Base-by-base conservation (phyloP, 2,329 filamentous ascomycete species). In the Pseudocercospora vitis region DNA sequence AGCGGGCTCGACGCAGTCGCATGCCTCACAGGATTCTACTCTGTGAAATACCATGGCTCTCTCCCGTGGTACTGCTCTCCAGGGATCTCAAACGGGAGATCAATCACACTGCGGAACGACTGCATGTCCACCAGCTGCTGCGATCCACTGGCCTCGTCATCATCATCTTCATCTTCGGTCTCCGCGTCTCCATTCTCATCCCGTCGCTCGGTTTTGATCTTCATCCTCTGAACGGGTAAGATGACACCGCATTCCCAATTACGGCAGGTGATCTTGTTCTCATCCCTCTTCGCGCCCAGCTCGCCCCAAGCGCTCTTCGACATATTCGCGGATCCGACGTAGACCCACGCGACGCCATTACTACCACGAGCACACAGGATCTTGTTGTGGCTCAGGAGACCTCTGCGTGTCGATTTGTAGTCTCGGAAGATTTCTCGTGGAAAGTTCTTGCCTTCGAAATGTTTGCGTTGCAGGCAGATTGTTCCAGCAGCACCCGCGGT, bases 231-330 rank as follows among this genome's bases (percentile, higher is more conserved):
- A 8, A 60, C 50, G 2, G 57, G 56, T 35, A 59, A 26, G 8
- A 97, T 64, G 1, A 99, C 88, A 29, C 94, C 94, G 67, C 91
- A 96, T 73, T 97, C 94, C 91, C 92, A 97, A 70, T 97, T 99
- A 50, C 88, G 84, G 70, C 88, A 91, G 58, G 81, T 91, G 58
- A 97, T 78, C 70, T 90, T 95, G 9, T 85, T 85, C 32, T 56
- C 63, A 2, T 82, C 86, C 61, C 80, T 83, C 64, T 95, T 86
- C 65, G 85, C 84, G 50, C 85, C 82, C 24, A 96, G 73, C 42
- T 84, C 84, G 18, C 92, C 94, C 92, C 94, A 99, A 24, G 94
- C 94, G 68, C 88, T 91, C 71, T 96, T 91, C 0, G 91, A 95
- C 23, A 96, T 73, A 72, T 99, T 99, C 6, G 90, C 89, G 63